These are phyloP conservation scores for Albizia julibrissin DNA, from an alignment of 306 rosid genomes.

Conservation along the genomic window DNA sequence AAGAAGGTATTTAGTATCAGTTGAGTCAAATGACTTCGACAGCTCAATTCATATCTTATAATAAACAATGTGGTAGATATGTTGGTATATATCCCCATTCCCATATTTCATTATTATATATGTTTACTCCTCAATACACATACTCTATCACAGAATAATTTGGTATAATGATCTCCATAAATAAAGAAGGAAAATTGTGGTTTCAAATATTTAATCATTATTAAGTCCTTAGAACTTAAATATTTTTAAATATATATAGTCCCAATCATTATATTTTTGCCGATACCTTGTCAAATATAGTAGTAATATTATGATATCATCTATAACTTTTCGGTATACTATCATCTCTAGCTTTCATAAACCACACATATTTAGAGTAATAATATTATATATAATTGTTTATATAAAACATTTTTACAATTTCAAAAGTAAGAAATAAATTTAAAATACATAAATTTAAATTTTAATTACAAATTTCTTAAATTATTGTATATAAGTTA, in stretches of 20 bases:
- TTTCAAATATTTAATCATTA: neutral
- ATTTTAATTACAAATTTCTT: too few species aligned
- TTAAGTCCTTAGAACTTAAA: neutral
- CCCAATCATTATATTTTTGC: neutral
- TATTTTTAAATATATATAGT: neutral
- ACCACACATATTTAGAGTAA: neutral
- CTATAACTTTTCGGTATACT: neutral
- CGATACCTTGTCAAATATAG: neutral
- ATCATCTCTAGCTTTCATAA: neutral
- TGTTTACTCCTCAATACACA: neutral
- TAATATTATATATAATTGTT: neutral
- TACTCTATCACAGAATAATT: neutral
- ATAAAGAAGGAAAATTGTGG: too few species aligned
- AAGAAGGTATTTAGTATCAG: too few species aligned
- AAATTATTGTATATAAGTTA: neutral
- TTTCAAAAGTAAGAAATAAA: neutral
- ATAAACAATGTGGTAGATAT: too few species aligned
- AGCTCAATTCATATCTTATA: neutral
- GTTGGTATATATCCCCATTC: conserved; percentile 37
- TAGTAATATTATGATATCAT: neutral
- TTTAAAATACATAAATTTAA: neutral
- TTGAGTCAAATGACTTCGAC: too few species aligned
- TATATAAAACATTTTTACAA: neutral
- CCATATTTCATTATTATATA: conserved; percentile 12
- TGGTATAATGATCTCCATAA: neutral